These are phyloP conservation scores for Blastobotrys raffinosifermentans DNA, from an alignment of 1,139 yeast species.

Conservation along the genomic window DNA sequence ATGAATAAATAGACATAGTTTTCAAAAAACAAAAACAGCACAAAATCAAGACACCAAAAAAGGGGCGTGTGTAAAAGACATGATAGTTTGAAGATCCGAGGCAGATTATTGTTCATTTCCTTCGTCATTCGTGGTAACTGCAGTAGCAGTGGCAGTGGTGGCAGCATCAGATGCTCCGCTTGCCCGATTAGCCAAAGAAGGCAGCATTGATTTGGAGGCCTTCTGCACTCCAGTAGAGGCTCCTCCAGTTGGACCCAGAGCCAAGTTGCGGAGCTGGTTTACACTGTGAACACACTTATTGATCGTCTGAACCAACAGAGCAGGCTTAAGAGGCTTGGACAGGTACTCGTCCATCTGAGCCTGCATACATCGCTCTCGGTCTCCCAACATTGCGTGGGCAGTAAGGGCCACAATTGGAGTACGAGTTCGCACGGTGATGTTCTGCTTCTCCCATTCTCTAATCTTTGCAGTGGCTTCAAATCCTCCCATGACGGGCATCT, in stretches of 20 bases:
- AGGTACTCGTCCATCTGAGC: conserved; percentile 91
- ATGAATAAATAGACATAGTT: conserved; percentile 6
- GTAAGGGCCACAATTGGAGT: conserved; percentile 86
- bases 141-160: conserved; percentile 3
- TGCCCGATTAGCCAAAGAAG: conserved; percentile 12
- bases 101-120: background rate
- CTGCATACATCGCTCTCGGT: conserved; percentile 75
- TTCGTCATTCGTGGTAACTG: background rate
- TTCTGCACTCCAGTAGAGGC: conserved; percentile 1
- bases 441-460: conserved; percentile 80
- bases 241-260: conserved; percentile 30
- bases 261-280: conserved; percentile 35
- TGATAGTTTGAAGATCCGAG: background rate
- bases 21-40: conserved; percentile 4
- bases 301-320: conserved; percentile 73
- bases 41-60: conserved; percentile 5
- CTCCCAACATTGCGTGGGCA: conserved; percentile 91
- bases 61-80: background rate
- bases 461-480: conserved; percentile 84
- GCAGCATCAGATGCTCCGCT: conserved; percentile 8
- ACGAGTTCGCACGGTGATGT: conserved; percentile 67
- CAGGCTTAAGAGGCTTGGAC: conserved; percentile 81
- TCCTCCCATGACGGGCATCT: conserved; percentile 95
- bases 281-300: conserved; percentile 66
- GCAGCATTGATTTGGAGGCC: conserved; percentile 9